A percentile compares a stretch with the other conserved stretches of the same genome.
These are phyloP conservation scores for Cyclospora cayetanensis DNA, from an alignment of 169 alveolate genomes.

Conservation along the genomic window DNA sequence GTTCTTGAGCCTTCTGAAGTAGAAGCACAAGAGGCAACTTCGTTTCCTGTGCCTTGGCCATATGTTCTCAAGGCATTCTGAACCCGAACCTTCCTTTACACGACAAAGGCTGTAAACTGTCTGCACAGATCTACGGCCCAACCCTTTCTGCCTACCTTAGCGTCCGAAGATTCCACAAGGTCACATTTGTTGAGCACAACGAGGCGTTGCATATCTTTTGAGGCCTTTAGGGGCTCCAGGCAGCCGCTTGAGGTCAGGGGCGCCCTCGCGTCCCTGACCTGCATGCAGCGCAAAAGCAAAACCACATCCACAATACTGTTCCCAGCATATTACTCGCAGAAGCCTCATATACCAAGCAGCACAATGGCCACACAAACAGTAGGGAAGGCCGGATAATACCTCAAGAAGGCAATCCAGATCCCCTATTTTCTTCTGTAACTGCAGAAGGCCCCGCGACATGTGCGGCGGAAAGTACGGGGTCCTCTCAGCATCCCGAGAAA, in stretches of 20 bases:
- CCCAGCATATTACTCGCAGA: neutral
- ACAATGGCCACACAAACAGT: neutral
- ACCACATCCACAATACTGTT: neutral
- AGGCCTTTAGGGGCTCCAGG: neutral
- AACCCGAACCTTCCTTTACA: too few relatives aligned
- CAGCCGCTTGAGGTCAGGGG: conserved; percentile 77
- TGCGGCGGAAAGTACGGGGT: conserved; percentile 2
- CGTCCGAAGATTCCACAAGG: conserved; percentile 68
- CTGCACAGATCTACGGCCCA: too few relatives aligned
- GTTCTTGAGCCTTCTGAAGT: neutral
- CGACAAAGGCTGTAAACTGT: too few relatives aligned
- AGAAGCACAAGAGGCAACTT: neutral
- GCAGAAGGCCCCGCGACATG: neutral
- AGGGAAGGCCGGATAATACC: neutral
- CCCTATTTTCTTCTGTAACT: neutral
- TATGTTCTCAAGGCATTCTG: too few relatives aligned
- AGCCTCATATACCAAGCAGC: neutral
- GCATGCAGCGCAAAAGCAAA: conserved; percentile 2
- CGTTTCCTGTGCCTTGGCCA: too few relatives aligned
- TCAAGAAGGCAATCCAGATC: neutral
- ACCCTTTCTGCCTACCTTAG: neutral
- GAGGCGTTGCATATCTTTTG: conserved; percentile 28
- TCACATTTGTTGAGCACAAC: conserved; percentile 77
- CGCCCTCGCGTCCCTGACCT: conserved; percentile 79
- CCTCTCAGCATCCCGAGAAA: neutral